Percentiles rank a stretch among this genome's conserved stretches.
Evolutionary conservation across 139 green algal species (phyloP).

Genomic region (Coccomyxa sp.): DNA sequence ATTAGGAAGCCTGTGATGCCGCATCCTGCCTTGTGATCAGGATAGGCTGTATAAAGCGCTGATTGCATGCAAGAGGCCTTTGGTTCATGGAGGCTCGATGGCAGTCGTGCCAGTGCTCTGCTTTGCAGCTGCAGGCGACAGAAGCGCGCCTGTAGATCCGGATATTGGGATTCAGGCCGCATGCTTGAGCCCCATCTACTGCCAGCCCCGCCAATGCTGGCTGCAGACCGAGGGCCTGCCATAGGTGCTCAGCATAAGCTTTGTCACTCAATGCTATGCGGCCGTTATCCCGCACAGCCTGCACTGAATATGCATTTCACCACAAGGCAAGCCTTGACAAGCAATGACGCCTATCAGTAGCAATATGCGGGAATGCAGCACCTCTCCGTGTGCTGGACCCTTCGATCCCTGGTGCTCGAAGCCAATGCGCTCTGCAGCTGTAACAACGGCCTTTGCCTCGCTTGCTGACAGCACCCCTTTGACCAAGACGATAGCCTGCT

Average conservation of each 20-base stretch:
- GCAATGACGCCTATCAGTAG: too few species aligned
- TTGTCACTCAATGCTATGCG: constrained; percentile 31
- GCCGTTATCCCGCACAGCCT: constrained; percentile 54
- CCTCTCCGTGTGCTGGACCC: constrained; percentile 50
- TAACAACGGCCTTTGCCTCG: constrained; percentile 7
- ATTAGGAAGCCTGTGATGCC: too few species aligned
- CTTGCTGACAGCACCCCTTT: constrained; percentile 1
- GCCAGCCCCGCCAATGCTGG: constrained; percentile 11
- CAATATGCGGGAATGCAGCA: too few species aligned
- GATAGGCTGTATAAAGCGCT: background rate
- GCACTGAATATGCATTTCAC: background rate
- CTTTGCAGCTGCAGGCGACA: too few species aligned
- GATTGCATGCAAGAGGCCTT: background rate
- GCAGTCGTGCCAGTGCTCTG: too few species aligned
- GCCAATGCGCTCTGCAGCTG: constrained; percentile 19
- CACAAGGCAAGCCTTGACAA: too few species aligned
- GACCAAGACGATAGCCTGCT: background rate
- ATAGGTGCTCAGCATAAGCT: constrained; percentile 20
- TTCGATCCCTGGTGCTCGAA: constrained; percentile 49
- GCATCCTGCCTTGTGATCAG: too few species aligned
- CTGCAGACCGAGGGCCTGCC: constrained; percentile 30
- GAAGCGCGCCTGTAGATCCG: constrained; percentile 54
- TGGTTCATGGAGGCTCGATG: background rate
- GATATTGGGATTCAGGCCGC: constrained; percentile 58
- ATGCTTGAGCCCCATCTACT: constrained; percentile 16